These are phyloP conservation scores for Trametes punicea DNA, from an alignment of 768 basidiomycete species.

Conservation along the genomic window DNA sequence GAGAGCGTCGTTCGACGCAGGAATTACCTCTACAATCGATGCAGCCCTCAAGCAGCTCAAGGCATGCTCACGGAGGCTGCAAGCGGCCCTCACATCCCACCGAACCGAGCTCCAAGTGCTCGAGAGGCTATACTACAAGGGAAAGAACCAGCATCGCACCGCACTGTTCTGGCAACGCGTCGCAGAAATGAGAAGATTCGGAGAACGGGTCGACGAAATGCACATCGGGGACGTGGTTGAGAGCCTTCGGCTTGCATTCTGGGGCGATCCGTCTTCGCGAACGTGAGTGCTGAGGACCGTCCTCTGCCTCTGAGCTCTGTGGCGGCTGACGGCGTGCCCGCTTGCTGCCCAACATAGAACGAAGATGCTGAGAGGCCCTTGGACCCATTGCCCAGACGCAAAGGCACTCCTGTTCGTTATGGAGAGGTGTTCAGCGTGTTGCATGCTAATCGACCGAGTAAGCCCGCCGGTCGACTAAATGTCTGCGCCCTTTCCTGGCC, in stretches of 20 bases:
- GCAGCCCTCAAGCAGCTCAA: slow-evolving; percentile 60
- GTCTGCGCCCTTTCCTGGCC: background rate
- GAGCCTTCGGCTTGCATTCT: slow-evolving; percentile 49
- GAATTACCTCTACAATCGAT: slow-evolving; percentile 43
- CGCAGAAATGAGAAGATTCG: slow-evolving; percentile 56
- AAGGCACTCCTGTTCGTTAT: slow-evolving; percentile 33
- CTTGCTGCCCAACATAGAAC: slow-evolving; percentile 35
- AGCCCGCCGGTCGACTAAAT: slow-evolving; percentile 10
- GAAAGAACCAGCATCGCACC: slow-evolving; percentile 71
- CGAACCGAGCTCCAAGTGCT: slow-evolving; percentile 56
- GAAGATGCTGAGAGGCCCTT: slow-evolving; percentile 55
- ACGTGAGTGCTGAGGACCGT: slow-evolving; percentile 33
- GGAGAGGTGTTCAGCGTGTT: slow-evolving; percentile 36
- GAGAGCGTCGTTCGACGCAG: slow-evolving; percentile 22
- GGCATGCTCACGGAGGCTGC: slow-evolving; percentile 49
- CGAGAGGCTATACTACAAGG: slow-evolving; percentile 71
- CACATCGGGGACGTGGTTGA: slow-evolving; percentile 27
- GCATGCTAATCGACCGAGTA: slow-evolving; percentile 47
- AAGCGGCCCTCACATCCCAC: slow-evolving; percentile 39
- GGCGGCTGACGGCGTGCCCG: background rate
- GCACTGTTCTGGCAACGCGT: slow-evolving; percentile 71
- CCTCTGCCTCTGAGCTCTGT: background rate
- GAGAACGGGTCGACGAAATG: slow-evolving; percentile 32
- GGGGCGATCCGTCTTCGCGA: slow-evolving; percentile 35
- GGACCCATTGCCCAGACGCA: slow-evolving; percentile 56